A percentile compares a stretch with the other conserved stretches of the same genome.
Conservation (phyloP, 805 yeast species). For the Zygoascus ofunaensis region DNA sequence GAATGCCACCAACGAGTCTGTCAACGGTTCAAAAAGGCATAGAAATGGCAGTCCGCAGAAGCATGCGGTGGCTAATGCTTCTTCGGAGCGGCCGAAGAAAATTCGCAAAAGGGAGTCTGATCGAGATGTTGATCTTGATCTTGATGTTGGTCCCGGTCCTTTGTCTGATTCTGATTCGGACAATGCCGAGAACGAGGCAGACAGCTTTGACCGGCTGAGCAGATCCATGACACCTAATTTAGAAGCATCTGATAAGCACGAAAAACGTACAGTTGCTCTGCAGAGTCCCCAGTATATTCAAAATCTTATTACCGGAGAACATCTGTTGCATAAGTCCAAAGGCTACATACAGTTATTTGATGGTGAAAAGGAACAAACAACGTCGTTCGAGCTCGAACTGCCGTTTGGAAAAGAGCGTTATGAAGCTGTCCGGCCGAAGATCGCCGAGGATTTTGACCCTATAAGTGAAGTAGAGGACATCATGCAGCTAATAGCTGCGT, state of each 20-base stretch:
- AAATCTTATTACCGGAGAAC: neutral
- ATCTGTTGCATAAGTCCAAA: neutral
- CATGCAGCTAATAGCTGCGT: conserved; percentile 36
- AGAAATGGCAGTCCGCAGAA: neutral
- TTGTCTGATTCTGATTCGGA: neutral
- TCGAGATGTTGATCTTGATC: too few species aligned
- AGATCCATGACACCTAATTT: neutral
- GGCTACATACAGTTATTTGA: neutral
- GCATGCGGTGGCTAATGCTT: neutral
- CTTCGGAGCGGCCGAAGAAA: neutral
- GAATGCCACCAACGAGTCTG: neutral
- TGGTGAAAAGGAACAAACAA: conserved; percentile 3
- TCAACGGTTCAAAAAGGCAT: neutral
- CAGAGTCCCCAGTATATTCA: neutral
- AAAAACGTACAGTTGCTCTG: neutral
- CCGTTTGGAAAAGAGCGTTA: conserved; percentile 18
- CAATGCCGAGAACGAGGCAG: neutral
- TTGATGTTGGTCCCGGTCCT: too few species aligned
- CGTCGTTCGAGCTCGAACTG: conserved; percentile 7
- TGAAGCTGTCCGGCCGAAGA: conserved; percentile 10
- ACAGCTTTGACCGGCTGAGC: neutral
- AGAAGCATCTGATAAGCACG: neutral
- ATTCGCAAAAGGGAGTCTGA: neutral
- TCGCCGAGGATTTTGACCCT: conserved; percentile 42
- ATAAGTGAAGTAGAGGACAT: conserved; percentile 48